Evolutionary conservation across 2,329 filamentous ascomycete genomes (phyloP), one percentile per base, ranked within the genome.

Genomic region (Ophiostoma fasciatum): DNA sequence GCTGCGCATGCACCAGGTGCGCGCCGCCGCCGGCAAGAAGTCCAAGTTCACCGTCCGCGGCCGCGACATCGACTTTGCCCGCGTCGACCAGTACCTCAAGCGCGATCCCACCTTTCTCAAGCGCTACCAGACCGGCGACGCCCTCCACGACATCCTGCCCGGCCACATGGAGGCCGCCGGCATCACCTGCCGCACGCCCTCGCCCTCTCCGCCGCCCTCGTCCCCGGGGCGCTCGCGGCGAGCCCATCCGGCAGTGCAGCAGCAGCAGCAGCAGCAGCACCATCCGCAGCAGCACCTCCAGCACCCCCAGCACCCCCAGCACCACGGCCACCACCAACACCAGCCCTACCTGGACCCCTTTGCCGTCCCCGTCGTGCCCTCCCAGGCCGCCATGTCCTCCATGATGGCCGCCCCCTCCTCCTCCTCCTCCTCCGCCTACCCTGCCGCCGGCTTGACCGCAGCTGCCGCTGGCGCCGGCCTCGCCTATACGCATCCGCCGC

Each of bases 81-180:
- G 48, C 20, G 43, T 52, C 30, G 46, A 49, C 37, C 48, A 48
- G 28, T 51, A 52, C 29, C 43, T 53, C 7, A 41, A 48, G 34
- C 51, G 50, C 27, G 46, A 49, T 23, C 46, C 31, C 28, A 45
- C 47, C 42, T 32, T 44, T 37, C 30, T 40, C 22, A 38, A 19
- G 23, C 38, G 42, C 28, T 14, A 43, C 28, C 41, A 46, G 28
- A 19, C 41, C 19, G 45, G 42, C 27, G 45, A 42, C 15, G 35
- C 35, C 15, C 27, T 33, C 26, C 32, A 37, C 12, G 45, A 46
- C 20, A 32, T 43, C 11, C 35, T 44, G 9, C 37, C 41, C 7
- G 38, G 36, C 31, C 39, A 42, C 19, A 35, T 35, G 21, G 35
- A 40, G 14, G 25, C 34, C 1, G 33, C 40, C 1, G 46, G 48